These are phyloP conservation scores for Lodderomyces beijingensis DNA, from an alignment of 1,139 yeast species.

Conservation along the genomic window DNA sequence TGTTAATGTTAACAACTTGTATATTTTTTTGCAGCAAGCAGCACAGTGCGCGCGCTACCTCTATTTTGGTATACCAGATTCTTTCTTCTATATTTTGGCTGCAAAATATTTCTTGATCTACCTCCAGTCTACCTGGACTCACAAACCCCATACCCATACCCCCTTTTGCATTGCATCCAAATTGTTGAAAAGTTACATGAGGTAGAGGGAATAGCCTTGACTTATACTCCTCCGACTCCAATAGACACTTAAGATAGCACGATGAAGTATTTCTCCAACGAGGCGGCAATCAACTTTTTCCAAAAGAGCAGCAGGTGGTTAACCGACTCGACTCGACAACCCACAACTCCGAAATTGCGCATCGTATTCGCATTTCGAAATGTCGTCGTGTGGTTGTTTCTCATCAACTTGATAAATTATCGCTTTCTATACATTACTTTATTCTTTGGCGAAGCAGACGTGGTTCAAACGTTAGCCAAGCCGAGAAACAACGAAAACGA, in stretches of 20 bases:
- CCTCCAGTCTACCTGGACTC: too few relatives aligned
- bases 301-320: constrained; percentile 8
- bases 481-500: not conserved
- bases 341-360: constrained; percentile 2
- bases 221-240: too few relatives aligned
- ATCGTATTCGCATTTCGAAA: constrained; percentile 6
- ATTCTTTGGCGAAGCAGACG: constrained; percentile 13
- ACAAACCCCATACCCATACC: too few relatives aligned
- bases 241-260: too few relatives aligned
- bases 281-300: constrained; percentile 8
- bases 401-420: constrained; percentile 9
- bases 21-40: too few relatives aligned
- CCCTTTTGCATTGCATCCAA: too few relatives aligned
- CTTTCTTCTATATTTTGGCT: constrained; percentile 2
- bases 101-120: too few relatives aligned
- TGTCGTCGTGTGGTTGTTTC: constrained; percentile 9
- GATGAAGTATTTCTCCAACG: constrained; percentile 5
- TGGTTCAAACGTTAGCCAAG: constrained; percentile 13
- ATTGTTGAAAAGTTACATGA: too few relatives aligned
- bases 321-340: constrained; percentile 4
- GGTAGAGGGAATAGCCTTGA: too few relatives aligned
- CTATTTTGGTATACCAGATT: not conserved
- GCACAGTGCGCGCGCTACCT: constrained; percentile 1
- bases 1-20: too few relatives aligned
- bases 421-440: constrained; percentile 4